Evolutionary conservation across 805 yeast species (phyloP).

Genomic region (Lachancea thermotolerans): DNA sequence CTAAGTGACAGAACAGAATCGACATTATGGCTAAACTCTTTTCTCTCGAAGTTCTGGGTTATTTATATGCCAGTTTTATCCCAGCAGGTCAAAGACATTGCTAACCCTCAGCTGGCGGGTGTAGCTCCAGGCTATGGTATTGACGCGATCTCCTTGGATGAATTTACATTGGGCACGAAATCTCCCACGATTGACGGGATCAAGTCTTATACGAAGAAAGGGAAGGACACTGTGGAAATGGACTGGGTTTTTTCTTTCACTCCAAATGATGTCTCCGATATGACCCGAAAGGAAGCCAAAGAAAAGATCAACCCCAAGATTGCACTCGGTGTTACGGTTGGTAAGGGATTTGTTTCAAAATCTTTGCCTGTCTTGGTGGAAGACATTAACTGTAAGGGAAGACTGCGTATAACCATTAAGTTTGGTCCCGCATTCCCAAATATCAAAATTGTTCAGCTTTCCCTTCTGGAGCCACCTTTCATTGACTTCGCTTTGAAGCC

Average conservation of each 20-base stretch:
- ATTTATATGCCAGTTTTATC: conserved; percentile 82
- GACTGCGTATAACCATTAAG: conserved; percentile 56
- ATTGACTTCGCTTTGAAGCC: conserved; percentile 79
- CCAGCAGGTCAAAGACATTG: conserved; percentile 62
- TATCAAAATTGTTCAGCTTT: conserved; percentile 62
- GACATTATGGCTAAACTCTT: conserved; percentile 75
- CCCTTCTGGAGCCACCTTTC: conserved; percentile 69
- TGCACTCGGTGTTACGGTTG: conserved; percentile 72
- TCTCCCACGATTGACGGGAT: conserved; percentile 70
- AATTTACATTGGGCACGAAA: conserved; percentile 74
- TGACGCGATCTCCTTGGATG: conserved; percentile 63
- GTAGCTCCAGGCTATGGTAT: conserved; percentile 81
- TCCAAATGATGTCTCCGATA: conserved; percentile 75
- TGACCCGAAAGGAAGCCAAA: conserved; percentile 69
- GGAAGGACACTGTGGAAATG: conserved; percentile 66
- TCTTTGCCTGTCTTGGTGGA: conserved; percentile 73
- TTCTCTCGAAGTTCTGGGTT: conserved; percentile 77
- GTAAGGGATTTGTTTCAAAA: conserved; percentile 74
- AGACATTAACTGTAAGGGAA: conserved; percentile 70
- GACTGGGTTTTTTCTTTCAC: conserved; percentile 78
- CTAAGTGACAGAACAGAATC: conserved; percentile 61
- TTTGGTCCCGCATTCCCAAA: conserved; percentile 70
- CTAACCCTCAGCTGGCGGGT: conserved; percentile 61
- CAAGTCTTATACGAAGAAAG: conserved; percentile 65
- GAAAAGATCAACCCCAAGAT: conserved; percentile 74